Base-by-base conservation (phyloP, 1,139 yeast genomes). In the Nematodospora anomalae region DNA sequence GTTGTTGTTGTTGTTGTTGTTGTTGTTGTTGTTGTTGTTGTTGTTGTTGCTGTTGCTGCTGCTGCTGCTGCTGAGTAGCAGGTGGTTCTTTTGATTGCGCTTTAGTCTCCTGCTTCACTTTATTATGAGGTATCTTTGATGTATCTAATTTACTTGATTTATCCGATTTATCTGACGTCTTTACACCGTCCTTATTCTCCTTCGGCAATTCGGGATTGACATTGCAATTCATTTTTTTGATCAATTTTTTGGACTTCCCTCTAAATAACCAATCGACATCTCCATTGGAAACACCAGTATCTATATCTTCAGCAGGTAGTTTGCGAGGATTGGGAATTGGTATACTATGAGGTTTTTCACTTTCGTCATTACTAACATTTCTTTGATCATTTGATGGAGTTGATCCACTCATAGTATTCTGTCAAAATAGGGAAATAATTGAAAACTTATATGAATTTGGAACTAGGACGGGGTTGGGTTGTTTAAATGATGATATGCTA, bases 201-300 rank as follows among this genome's bases (percentile, higher is more conserved):
- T 46, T 23, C 44, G 31, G 45, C 41, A 40, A 13, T 42, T 41
- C 31, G 14, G 27, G 23, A 16, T 26, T 30, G 32, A 32, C 11
- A 27, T 36, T 34, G 37, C 39, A 42, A 36, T 56, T 52, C 60
- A 57, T 51, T 46, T 67, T 71, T 50, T 74, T 76, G 33, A 73
- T 65, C 49, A 76, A 55, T 45, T 76, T 76, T 62, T 80, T 77
- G 16, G 79, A 75, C 50, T 76, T 79, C 16, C 83, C 86, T 43
- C 88, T 62, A 49, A 82, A 80, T 16, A 82, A 60, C 90, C 90
- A 83, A 50, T 82, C 89, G 9, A 83, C 87, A 51, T 83, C 89
- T 27, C 83, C 83, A 51, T 81, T 80, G 33, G 83, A 67, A 4
- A 80, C 86, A 3, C 86, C 86, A 3, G 74, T 61, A 16, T 62